Evolutionary conservation across 1,139 yeast species (phyloP).

Genomic region (Lodderomyces orthopsilosis): DNA sequence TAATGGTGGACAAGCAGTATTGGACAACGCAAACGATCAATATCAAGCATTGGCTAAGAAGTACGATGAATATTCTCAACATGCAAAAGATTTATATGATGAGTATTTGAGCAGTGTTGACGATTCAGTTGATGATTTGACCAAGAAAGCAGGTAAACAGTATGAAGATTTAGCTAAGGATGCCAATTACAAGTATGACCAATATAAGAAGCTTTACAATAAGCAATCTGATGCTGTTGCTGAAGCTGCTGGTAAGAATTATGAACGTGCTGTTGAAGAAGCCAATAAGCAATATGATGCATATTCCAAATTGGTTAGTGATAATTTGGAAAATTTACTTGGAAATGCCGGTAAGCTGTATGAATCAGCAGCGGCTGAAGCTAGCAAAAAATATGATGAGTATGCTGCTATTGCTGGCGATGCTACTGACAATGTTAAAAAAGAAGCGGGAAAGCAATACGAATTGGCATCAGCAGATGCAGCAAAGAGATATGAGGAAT

Average conservation of each 20-base stretch:
- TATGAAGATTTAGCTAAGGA: slow-evolving; percentile 9
- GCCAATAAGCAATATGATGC: slow-evolving; percentile 9
- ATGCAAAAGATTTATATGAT: slow-evolving; percentile 7
- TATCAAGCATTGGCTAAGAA: neutral
- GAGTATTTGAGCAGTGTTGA: slow-evolving; percentile 5
- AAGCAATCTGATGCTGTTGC: slow-evolving; percentile 10
- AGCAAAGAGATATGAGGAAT: slow-evolving; percentile 4
- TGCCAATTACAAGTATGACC: slow-evolving; percentile 8
- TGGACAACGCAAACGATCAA: slow-evolving; percentile 2
- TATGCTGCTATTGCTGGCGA: slow-evolving; percentile 2
- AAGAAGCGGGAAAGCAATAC: slow-evolving; percentile 6
- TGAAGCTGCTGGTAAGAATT: slow-evolving; percentile 11
- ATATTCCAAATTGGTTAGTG: slow-evolving; percentile 10
- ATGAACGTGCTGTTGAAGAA: slow-evolving; percentile 12
- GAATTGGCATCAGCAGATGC: slow-evolving; percentile 7
- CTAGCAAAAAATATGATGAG: slow-evolving; percentile 6
- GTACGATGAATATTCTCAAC: slow-evolving; percentile 6
- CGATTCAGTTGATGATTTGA: slow-evolving; percentile 6
- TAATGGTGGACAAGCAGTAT: slow-evolving; percentile 5
- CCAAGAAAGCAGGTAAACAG: slow-evolving; percentile 7
- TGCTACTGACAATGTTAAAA: slow-evolving; percentile 3
- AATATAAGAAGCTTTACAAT: slow-evolving; percentile 9
- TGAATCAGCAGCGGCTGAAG: slow-evolving; percentile 10
- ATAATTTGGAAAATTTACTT: slow-evolving; percentile 3
- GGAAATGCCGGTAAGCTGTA: slow-evolving; percentile 6